Conservation (phyloP, 441 rosid genomes). For the Isatis lusitanica region DNA sequence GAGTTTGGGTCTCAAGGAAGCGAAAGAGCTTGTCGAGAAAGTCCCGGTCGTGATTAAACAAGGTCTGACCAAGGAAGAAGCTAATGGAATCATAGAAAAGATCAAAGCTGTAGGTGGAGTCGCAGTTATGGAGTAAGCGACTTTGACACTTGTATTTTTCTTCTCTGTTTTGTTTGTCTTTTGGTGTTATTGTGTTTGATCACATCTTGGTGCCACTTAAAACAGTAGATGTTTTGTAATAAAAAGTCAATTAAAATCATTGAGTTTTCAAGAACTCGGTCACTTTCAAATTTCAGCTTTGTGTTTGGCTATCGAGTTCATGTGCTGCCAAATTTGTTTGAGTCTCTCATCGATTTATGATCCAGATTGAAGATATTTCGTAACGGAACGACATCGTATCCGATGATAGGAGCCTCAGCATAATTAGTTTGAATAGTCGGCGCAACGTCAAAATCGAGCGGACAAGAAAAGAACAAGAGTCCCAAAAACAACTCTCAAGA, state of each 20-base stretch:
- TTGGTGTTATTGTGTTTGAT: slow-evolving; percentile 20
- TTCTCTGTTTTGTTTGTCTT: neutral
- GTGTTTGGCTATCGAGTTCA: neutral
- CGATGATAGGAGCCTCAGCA: neutral
- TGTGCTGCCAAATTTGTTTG: neutral
- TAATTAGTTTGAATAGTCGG: slow-evolving; percentile 18
- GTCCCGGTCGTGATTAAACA: slow-evolving; percentile 58
- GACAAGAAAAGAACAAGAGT: slow-evolving; percentile 27
- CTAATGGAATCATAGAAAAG: slow-evolving; percentile 54
- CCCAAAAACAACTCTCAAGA: slow-evolving; percentile 18
- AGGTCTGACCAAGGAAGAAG: slow-evolving; percentile 86
- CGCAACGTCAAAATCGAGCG: slow-evolving; percentile 13
- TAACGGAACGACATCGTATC: neutral
- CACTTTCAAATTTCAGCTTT: neutral
- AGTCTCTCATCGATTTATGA: neutral
- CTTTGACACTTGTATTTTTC: neutral
- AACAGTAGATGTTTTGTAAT: slow-evolving; percentile 28
- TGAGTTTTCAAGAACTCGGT: slow-evolving; percentile 9
- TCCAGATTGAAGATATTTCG: neutral
- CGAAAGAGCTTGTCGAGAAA: slow-evolving; percentile 79
- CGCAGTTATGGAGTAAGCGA: slow-evolving; percentile 61
- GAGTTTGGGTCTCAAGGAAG: slow-evolving; percentile 69
- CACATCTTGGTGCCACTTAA: neutral
- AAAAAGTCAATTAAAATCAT: slow-evolving; percentile 8
- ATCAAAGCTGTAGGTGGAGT: slow-evolving; percentile 67